Evolutionary conservation across 2,329 filamentous ascomycete species (phyloP).

Genomic region (Talaromyces amestolkiae): DNA sequence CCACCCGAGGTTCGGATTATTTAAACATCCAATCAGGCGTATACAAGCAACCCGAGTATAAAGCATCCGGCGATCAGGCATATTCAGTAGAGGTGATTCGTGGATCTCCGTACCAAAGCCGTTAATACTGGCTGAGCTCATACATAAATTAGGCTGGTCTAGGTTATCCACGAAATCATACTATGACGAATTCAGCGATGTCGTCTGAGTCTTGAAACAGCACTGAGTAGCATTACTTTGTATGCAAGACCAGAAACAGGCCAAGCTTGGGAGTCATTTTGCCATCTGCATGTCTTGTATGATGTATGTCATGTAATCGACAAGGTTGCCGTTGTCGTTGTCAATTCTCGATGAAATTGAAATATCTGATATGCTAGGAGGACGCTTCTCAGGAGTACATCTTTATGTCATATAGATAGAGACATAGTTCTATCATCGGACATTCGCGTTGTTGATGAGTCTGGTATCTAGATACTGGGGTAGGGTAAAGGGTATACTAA

Average conservation of each 20-base stretch:
- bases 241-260: neutral
- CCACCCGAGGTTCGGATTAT: neutral
- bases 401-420: neutral
- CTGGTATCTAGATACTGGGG: neutral
- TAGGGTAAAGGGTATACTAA: neutral
- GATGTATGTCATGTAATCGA: neutral
- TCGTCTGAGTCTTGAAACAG: neutral
- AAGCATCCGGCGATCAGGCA: neutral
- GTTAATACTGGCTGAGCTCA: neutral
- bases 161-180: too few relatives aligned
- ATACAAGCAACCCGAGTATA: neutral
- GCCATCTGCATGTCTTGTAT: neutral
- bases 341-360: neutral
- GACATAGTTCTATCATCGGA: neutral
- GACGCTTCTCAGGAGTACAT: neutral
- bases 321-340: neutral
- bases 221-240: neutral
- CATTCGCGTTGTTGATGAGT: neutral
- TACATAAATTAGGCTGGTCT: too few relatives aligned
- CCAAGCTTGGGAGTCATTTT: neutral
- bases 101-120: neutral
- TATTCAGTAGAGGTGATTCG: neutral
- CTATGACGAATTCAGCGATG: neutral
- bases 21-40: neutral
- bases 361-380: neutral